These are phyloP conservation scores for Boletus edulis DNA, from an alignment of 768 basidiomycete genomes.

Conservation along the genomic window DNA sequence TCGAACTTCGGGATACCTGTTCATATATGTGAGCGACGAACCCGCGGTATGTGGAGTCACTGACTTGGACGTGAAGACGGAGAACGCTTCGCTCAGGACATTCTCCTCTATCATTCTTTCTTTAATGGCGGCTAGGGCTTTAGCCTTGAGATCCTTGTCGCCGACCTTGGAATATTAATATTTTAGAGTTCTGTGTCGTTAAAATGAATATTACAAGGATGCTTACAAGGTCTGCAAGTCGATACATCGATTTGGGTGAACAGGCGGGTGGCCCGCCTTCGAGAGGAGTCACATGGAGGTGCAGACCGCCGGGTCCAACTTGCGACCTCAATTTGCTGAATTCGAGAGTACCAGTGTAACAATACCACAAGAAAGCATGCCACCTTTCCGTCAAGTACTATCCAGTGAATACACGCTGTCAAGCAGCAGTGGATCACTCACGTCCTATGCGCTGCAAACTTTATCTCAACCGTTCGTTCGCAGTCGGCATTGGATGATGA, in stretches of 20 bases:
- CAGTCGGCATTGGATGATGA: background rate
- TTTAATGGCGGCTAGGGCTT: slow-evolving; percentile 18
- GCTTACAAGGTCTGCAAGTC: slow-evolving; percentile 31
- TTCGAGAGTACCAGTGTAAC: slow-evolving; percentile 20
- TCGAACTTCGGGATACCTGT: slow-evolving; percentile 19
- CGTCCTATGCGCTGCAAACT: slow-evolving; percentile 19
- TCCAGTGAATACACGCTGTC: background rate
- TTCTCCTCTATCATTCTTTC: slow-evolving; percentile 16
- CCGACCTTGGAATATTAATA: slow-evolving; percentile 4
- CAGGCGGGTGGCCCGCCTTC: slow-evolving; percentile 15
- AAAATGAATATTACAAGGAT: background rate
- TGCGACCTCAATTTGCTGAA: slow-evolving; percentile 20
- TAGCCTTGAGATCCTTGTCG: slow-evolving; percentile 15
- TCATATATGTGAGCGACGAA: background rate
- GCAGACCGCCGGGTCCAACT: background rate
- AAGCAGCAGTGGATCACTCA: background rate
- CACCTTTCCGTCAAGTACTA: slow-evolving; percentile 8
- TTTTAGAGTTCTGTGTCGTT: background rate
- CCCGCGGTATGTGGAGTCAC: background rate
- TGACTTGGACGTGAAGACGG: slow-evolving; percentile 25
- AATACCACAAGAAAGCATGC: slow-evolving; percentile 25
- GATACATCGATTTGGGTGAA: slow-evolving; percentile 39
- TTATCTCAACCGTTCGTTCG: slow-evolving; percentile 1
- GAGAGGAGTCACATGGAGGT: background rate
- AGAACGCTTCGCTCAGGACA: slow-evolving; percentile 25